Conservation (phyloP, 2,329 filamentous ascomycete species). For the Trichophyton schoenleinii region DNA sequence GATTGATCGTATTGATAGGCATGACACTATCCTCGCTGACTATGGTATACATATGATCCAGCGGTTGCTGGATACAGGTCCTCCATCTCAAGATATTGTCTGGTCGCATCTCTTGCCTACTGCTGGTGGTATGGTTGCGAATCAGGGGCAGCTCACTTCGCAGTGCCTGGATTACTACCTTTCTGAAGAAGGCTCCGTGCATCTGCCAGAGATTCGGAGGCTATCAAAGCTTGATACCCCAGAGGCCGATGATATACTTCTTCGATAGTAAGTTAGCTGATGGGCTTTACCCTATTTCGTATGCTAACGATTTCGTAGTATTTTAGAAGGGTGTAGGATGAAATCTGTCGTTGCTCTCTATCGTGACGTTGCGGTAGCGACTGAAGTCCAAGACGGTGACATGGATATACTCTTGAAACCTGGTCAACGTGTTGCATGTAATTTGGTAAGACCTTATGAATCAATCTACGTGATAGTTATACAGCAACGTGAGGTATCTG, state of each 20-base stretch:
- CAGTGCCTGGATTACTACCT: conserved; percentile 48
- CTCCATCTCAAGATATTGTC: conserved; percentile 39
- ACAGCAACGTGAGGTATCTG: conserved; percentile 16
- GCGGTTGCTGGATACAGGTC: conserved; percentile 37
- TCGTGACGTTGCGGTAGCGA: conserved; percentile 24
- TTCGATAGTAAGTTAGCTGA: conserved; percentile 38
- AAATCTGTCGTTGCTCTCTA: conserved; percentile 28
- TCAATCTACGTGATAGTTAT: conserved; percentile 16
- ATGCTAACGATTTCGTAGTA: conserved; percentile 39
- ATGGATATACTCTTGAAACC: conserved; percentile 23
- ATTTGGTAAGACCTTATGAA: conserved; percentile 22
- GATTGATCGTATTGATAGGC: conserved; percentile 21
- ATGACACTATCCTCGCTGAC: conserved; percentile 27
- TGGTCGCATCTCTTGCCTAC: conserved; percentile 48
- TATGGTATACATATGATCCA: conserved; percentile 47
- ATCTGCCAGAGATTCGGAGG: conserved; percentile 38
- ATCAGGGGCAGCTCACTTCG: conserved; percentile 46
- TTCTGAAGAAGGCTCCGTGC: conserved; percentile 34
- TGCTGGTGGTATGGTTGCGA: conserved; percentile 43
- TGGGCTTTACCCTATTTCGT: conserved; percentile 34
- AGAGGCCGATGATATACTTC: conserved; percentile 37
- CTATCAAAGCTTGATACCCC: conserved; percentile 36
- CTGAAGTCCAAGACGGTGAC: conserved; percentile 25
- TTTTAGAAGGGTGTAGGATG: conserved; percentile 31
- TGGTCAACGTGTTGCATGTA: conserved; percentile 26